Percentiles rank a stretch among this genome's conserved stretches.
Conservation (phyloP, 345 rosid species). For the Salix brachista region DNA sequence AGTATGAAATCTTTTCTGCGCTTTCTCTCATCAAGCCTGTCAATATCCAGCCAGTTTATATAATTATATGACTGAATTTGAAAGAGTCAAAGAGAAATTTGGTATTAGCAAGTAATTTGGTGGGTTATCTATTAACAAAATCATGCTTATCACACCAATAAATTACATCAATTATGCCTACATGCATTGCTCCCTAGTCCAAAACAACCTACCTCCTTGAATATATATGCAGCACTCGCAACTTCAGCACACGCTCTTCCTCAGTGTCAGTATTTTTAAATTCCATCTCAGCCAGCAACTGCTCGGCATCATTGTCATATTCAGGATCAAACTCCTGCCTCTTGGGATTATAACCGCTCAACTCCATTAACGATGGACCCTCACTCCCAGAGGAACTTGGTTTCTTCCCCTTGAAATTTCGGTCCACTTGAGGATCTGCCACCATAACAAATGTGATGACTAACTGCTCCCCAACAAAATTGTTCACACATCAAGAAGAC, state of each 20-base stretch:
- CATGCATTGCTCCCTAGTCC: background rate
- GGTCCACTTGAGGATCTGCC: slow-evolving; percentile 61
- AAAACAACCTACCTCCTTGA: slow-evolving; percentile 55
- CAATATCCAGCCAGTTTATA: slow-evolving; percentile 1
- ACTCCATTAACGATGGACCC: slow-evolving; percentile 62
- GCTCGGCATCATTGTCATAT: slow-evolving; percentile 95
- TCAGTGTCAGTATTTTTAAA: slow-evolving; percentile 82
- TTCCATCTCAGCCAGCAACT: slow-evolving; percentile 95
- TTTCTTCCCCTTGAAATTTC: slow-evolving; percentile 66
- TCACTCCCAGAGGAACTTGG: slow-evolving; percentile 51
- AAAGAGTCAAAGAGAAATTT: background rate
- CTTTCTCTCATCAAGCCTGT: slow-evolving; percentile 95
- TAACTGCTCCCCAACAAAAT: background rate
- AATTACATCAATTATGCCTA: background rate
- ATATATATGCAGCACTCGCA: slow-evolving; percentile 76
- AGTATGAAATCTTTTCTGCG: slow-evolving; percentile 85
- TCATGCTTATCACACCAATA: background rate
- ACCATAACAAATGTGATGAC: slow-evolving; percentile 13
- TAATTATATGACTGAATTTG: background rate
- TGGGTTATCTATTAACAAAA: background rate
- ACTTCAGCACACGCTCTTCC: slow-evolving; percentile 79
- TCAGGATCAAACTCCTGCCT: slow-evolving; percentile 90
- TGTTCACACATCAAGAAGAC: background rate
- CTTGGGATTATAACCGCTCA: slow-evolving; percentile 75
- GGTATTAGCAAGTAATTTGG: background rate